Evolutionary conservation across 495 filamentous ascomycete species (phyloP), one percentile per base, ranked within the genome.

Genomic region (Amniculicola lignicola): DNA sequence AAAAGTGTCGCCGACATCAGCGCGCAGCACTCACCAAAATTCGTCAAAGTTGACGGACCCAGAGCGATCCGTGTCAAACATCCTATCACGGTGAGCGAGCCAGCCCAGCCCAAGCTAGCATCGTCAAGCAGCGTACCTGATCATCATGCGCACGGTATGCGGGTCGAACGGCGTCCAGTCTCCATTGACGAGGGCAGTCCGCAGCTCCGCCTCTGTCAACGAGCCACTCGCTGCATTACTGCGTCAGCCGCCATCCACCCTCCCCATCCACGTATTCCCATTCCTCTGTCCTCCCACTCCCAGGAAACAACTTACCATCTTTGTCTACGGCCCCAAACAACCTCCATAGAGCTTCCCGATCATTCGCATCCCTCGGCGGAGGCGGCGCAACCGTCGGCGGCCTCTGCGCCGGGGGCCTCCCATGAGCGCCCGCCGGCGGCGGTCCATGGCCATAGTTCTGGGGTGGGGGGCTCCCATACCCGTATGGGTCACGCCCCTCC

Each of bases 91-190:
- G 29, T 33, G n/a, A 33, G 29, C 7, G 29, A 33, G 29, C n/a
- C 6, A 10, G 23, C 25, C 28, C 14, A 16, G 33, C 9, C 40
- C 21, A 79, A 83, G 57, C 51, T n/a, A n/a, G n/a, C n/a, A n/a
- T n/a, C n/a, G n/a, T n/a, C n/a, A n/a, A n/a, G 14, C 2, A 15
- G 37, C 43, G 18, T 51, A 65, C 62, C 62, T 58, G 25, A 97
- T 96, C 93, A 98, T 97, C 89, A 96, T 94, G 56, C 86, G 85
- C 52, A 98, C 89, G 2, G 93, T 98, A 61, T 95, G 88, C n/a
- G 85, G 82, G 72, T 98, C 94, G 69, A 98, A 98, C 3, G 86
- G 80, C 4, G 88, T 86, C 78, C 84, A 97, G 75, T 98, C 93
- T 37, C 90, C 92, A 69, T 98, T 98, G 35, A 98, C 94, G 7